Percentiles rank a stretch among this genome's conserved stretches.
These are phyloP conservation scores for Truncatella angustata DNA, from an alignment of 2,329 filamentous ascomycete genomes.

Conservation along the genomic window DNA sequence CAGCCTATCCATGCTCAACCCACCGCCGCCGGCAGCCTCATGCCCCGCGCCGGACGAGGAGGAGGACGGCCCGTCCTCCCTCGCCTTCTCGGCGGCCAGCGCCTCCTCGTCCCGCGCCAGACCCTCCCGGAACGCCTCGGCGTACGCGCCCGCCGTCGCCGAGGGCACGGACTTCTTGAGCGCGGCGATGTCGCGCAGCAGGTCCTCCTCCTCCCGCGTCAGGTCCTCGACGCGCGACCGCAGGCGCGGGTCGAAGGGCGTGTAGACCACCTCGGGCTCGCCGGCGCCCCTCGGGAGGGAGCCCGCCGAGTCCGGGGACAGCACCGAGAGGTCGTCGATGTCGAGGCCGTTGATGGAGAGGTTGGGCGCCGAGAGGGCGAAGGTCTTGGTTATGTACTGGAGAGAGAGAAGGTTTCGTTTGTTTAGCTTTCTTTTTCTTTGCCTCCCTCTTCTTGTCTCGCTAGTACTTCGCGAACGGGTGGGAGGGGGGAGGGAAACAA, in stretches of 20 bases:
- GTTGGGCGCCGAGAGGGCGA: conserved; percentile 56
- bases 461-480: neutral
- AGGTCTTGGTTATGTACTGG: conserved; percentile 62
- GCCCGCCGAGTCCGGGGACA: conserved; percentile 27
- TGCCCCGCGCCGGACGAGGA: no score
- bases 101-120: conserved; percentile 47
- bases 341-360: conserved; percentile 62
- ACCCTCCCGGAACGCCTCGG: conserved; percentile 37
- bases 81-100: no score
- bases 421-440: neutral
- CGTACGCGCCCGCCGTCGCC: conserved; percentile 40
- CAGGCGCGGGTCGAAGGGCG: conserved; percentile 59
- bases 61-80: no score
- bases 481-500: neutral
- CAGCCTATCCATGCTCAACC: conserved; percentile 32
- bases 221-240: conserved; percentile 59
- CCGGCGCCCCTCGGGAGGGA: conserved; percentile 22
- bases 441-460: neutral
- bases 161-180: conserved; percentile 55
- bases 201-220: conserved; percentile 60
- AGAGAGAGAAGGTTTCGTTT: neutral
- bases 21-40: conserved; percentile 13
- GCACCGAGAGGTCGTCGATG: conserved; percentile 38
- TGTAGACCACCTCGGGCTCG: conserved; percentile 45
- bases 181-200: conserved; percentile 61